A percentile compares a stretch with the other conserved stretches of the same genome.
Evolutionary conservation across 805 yeast species (phyloP).

Genomic region (Metschnikowia cubensis): DNA sequence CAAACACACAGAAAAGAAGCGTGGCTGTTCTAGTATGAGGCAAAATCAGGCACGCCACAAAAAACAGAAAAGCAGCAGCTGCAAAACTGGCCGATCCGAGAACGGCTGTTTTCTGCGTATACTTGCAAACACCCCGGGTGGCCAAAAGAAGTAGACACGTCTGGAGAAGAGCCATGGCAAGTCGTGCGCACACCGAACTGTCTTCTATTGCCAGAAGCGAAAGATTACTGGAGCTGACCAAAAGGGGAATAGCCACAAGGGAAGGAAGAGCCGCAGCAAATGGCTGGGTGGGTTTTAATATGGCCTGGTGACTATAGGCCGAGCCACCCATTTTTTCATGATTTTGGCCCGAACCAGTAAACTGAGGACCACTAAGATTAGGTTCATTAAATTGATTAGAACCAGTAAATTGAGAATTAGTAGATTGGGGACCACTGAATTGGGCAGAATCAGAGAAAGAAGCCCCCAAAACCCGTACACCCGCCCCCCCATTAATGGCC

Average conservation of each 20-base stretch:
- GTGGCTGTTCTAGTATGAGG: conserved; percentile 25
- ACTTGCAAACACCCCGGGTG: conserved; percentile 14
- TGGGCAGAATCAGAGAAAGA: no score
- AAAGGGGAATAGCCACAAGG: conserved; percentile 29
- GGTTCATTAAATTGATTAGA: no score
- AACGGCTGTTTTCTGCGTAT: conserved; percentile 4
- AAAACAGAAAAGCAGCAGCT: conserved; percentile 21
- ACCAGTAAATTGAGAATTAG: no score
- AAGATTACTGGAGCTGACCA: conserved; percentile 25
- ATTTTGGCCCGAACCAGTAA: no score
- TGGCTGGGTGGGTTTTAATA: conserved; percentile 1
- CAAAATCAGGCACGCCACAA: conserved; percentile 21
- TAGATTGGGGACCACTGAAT: no score
- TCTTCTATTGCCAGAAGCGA: conserved; percentile 11
- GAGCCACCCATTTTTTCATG: no score
- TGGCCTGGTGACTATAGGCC: no score
- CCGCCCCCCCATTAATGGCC: no score
- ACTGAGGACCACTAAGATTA: no score
- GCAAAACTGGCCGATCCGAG: conserved; percentile 14
- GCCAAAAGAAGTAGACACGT: conserved; percentile 20
- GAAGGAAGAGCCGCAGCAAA: conserved; percentile 31
- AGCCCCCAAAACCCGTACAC: no score
- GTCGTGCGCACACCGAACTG: conserved; percentile 5
- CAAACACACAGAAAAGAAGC: conserved; percentile 27
- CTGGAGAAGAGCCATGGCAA: conserved; percentile 19